Base-by-base conservation (phyloP, 768 basidiomycete genomes). In the Boletus sp. region DNA sequence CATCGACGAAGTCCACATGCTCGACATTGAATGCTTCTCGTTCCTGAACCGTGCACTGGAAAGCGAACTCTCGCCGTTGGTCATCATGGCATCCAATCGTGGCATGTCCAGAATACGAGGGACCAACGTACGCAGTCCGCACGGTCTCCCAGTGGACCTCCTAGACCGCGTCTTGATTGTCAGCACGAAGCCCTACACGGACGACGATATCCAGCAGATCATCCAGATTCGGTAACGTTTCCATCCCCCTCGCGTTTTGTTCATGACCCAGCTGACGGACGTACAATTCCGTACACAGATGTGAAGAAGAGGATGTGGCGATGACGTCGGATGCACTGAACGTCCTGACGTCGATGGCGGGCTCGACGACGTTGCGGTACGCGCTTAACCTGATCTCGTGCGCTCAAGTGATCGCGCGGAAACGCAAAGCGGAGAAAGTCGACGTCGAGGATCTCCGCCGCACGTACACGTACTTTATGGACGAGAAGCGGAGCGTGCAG, bases 1-100 rank as follows among this genome's bases (percentile, higher is more conserved):
- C 77, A 97, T 98, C 63, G 96, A 98, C 72, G 96, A 98, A 74
- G 96, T 98, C 13, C 96, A 98, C 78, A 99, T 99, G 96, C 85
- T 99, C 60, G 96, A 99, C 71, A 98, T 99, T 58, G 96, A 98
- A 70, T 98, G 96, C 68, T 98, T 98, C 78, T 97, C 95, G 7
- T 99, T 95, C 81, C 78, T 99, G 55, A 99, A 99, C 70, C 85
- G 96, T 33, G 96, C 96, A 2, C 78, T 99, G 45, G 96, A 99
- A 69, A 86, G 87, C 56, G 95, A 96, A 57, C 79, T 98, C 1
- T 87, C 96, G 1, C 96, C 96, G 1, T 76, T 98, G 50, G 96
- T 99, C 35, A 93, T 99, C 64, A 98, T 99, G 96, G 96, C 96
- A 1, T 93, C 91, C 43, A 99, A 99, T 69, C 81, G 96, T 15